Percentiles rank a stretch among this genome's conserved stretches.
phyloP scores from a whole-genome alignment of 257 asterid genomes.

The Plantago elongata region DNA sequence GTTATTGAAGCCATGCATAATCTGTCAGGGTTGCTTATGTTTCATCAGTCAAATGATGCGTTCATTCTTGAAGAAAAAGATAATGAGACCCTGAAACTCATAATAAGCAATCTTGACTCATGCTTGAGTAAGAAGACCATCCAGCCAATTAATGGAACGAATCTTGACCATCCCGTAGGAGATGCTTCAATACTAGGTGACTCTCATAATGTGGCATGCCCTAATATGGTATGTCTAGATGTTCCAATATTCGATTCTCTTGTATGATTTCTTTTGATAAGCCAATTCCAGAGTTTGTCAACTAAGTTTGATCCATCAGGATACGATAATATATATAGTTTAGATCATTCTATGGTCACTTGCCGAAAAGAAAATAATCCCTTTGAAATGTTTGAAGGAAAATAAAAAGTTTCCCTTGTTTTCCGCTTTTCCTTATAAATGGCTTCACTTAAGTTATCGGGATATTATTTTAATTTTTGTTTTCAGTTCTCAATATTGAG shows the following conservation, averaged over 20 bases:
- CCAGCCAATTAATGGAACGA: slow-evolving; percentile 24
- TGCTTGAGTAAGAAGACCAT: slow-evolving; percentile 42
- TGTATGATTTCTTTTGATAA: slow-evolving; percentile 1
- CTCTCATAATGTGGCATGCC: slow-evolving; percentile 12
- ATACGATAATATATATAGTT: too few species aligned
- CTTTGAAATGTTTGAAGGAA: too few species aligned
- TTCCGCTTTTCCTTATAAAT: too few species aligned
- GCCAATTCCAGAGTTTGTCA: not conserved
- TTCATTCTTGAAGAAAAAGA: slow-evolving; percentile 45
- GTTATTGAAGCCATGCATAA: slow-evolving; percentile 47
- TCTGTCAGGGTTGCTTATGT: slow-evolving; percentile 61
- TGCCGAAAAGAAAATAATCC: too few species aligned
- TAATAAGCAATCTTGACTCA: slow-evolving; percentile 44
- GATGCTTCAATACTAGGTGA: slow-evolving; percentile 33
- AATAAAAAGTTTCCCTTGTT: too few species aligned
- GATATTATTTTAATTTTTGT: too few species aligned
- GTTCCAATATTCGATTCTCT: slow-evolving; percentile 5
- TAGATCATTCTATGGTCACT: too few species aligned
- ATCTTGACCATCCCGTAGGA: slow-evolving; percentile 23
- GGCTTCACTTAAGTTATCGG: too few species aligned
- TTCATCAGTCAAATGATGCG: slow-evolving; percentile 37
- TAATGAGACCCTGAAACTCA: slow-evolving; percentile 38
- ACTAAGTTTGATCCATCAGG: not conserved
- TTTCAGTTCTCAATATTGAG: too few species aligned
- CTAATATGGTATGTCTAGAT: slow-evolving; percentile 4